Conservation (phyloP, 2,329 filamentous ascomycete species). For the Aspergillus jensenii region DNA sequence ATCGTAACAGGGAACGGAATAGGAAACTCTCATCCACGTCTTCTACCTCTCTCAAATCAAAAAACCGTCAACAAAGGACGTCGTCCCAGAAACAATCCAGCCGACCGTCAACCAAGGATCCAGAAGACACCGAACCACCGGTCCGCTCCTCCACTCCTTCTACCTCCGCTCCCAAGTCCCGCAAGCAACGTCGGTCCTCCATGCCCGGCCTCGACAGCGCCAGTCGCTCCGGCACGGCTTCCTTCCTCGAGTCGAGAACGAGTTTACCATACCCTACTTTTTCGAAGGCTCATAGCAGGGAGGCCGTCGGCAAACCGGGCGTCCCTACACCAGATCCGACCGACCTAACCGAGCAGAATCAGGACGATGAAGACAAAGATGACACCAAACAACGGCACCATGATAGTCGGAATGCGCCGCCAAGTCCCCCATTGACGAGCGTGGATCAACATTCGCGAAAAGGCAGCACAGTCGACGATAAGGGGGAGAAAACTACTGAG, state of each 20-base stretch:
- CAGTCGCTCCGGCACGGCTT: constrained; percentile 34
- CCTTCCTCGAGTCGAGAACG: constrained; percentile 45
- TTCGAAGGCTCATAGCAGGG: constrained; percentile 90
- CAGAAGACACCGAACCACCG: constrained; percentile 23
- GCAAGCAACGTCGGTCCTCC: constrained; percentile 44
- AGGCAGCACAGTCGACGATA: constrained; percentile 33
- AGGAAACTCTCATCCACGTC: constrained; percentile 28
- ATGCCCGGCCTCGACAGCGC: constrained; percentile 52
- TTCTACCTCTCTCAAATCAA: constrained; percentile 25
- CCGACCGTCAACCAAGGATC: constrained; percentile 37
- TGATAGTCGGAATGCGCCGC: constrained; percentile 40
- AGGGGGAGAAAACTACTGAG: constrained; percentile 33
- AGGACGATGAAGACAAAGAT: constrained; percentile 36
- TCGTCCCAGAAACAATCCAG: constrained; percentile 31
- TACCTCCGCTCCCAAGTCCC: constrained; percentile 22
- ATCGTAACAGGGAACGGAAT: constrained; percentile 30
- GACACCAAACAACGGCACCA: constrained; percentile 24
- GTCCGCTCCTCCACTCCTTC: constrained; percentile 31
- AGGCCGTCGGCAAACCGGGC: constrained; percentile 61
- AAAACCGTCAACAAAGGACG: constrained; percentile 30
- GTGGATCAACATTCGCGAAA: constrained; percentile 42
- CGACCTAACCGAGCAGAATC: constrained; percentile 58
- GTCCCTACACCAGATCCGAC: constrained; percentile 70
- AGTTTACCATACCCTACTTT: constrained; percentile 75
- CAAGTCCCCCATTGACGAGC: constrained; percentile 49